Percentiles rank a stretch among this genome's conserved stretches.
Conservation (phyloP, 2,329 filamentous ascomycete genomes). For the Neopestalotiopsis rosae region DNA sequence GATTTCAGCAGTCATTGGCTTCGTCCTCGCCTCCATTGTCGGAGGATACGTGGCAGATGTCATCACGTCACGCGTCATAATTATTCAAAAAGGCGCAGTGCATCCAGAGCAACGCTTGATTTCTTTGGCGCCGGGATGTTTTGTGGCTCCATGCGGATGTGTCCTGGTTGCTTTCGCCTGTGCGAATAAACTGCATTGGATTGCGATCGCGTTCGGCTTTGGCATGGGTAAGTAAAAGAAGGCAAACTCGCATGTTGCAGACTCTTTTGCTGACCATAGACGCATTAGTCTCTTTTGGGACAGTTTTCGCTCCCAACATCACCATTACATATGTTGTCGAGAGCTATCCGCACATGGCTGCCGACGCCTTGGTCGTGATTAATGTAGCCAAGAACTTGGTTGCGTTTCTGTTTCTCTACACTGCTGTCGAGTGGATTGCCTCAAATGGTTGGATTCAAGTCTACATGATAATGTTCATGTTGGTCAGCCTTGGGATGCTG, state of each 20-base stretch:
- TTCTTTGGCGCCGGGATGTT: background rate
- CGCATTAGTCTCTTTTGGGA: constrained; percentile 3
- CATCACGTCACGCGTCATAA: background rate
- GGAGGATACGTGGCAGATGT: constrained; percentile 3
- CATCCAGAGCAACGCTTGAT: constrained; percentile 6
- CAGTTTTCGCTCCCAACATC: constrained; percentile 2
- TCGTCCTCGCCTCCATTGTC: background rate
- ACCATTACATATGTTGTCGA: constrained; percentile 8
- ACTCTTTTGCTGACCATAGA: background rate
- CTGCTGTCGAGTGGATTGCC: constrained; percentile 16
- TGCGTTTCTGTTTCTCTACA: constrained; percentile 20
- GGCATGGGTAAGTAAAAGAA: constrained; percentile 6
- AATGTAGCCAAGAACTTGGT: constrained; percentile 14
- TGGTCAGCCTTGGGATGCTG: background rate
- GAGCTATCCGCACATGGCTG: background rate
- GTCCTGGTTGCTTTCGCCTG: background rate
- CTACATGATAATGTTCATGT: constrained; percentile 22
- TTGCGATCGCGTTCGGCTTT: constrained; percentile 4
- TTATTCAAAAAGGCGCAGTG: background rate
- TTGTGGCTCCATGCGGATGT: background rate
- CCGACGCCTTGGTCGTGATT: constrained; percentile 10
- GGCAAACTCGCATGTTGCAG: background rate
- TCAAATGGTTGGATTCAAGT: constrained; percentile 20
- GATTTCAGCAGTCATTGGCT: constrained; percentile 6
- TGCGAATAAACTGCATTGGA: background rate